phyloP scores from a whole-genome alignment of 768 basidiomycete species.

The Russula earlei region DNA sequence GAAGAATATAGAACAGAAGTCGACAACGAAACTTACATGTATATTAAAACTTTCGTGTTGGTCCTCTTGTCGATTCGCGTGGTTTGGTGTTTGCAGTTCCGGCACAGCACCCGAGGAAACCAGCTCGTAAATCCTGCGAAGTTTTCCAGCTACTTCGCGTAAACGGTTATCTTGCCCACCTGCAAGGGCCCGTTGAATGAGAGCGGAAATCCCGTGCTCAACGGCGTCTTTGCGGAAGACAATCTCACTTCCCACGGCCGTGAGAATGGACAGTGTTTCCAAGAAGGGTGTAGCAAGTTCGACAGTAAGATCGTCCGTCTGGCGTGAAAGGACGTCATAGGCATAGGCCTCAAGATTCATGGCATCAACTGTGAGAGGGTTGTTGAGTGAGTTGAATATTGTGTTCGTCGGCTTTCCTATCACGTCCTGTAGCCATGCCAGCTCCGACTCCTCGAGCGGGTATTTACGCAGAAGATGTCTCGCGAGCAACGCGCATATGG shows the following conservation, averaged over 20 bases:
- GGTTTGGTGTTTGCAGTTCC: not conserved
- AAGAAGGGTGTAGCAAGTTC: not conserved
- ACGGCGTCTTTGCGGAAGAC: not conserved
- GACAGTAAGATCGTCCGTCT: not conserved
- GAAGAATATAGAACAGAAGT: not conserved
- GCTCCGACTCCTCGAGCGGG: not conserved
- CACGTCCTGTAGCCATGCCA: not conserved
- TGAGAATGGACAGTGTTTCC: not conserved
- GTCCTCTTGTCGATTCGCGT: not conserved
- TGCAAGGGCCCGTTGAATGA: not conserved
- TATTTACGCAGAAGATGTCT: not conserved
- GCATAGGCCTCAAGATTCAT: not conserved
- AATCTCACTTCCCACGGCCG: not conserved
- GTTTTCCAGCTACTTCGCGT: constrained; percentile 20
- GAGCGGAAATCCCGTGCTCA: not conserved
- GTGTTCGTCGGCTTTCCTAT: not conserved
- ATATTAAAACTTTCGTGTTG: not conserved
- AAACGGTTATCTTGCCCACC: constrained; percentile 19
- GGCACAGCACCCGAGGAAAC: not conserved
- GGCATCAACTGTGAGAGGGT: no score
- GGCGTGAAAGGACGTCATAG: not conserved
- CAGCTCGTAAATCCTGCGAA: not conserved
- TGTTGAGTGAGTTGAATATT: not conserved
- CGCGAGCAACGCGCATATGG: not conserved
- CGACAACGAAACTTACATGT: not conserved